These are phyloP conservation scores for Heimioporus sp. DNA, from an alignment of 768 basidiomycete genomes.

Conservation along the genomic window DNA sequence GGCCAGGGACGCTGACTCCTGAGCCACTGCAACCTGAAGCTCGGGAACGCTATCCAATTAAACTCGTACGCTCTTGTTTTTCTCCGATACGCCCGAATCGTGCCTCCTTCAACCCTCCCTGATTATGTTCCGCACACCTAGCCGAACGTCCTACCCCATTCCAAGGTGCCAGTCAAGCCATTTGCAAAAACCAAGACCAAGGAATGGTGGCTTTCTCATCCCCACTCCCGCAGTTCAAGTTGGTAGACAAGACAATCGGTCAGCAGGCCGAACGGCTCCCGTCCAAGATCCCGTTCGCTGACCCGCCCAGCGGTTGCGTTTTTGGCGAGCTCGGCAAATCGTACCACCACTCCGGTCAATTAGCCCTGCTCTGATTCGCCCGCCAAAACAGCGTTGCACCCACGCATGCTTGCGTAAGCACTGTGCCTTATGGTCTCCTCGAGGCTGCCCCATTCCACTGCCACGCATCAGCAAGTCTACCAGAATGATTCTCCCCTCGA, in stretches of 20 bases:
- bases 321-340: neutral
- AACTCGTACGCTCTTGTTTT: neutral
- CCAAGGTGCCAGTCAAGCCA: no score
- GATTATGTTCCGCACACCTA: no score
- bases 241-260: no score
- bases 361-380: neutral
- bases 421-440: conserved; percentile 14
- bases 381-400: neutral
- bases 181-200: no score
- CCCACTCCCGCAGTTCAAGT: no score
- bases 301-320: neutral
- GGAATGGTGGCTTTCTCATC: no score
- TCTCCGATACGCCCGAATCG: conserved; percentile 5
- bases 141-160: no score
- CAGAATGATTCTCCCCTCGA: conserved; percentile 11
- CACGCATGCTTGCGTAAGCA: conserved; percentile 9
- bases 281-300: neutral
- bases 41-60: conserved; percentile 16
- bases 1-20: neutral
- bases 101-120: no score
- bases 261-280: no score
- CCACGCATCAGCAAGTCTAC: conserved; percentile 14
- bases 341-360: neutral
- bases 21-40: no score
- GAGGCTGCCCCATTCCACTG: conserved; percentile 20